Evolutionary conservation across 2,329 filamentous ascomycete species (phyloP), one percentile per base, ranked within the genome.

Genomic region (Trichoderma simmonsii): DNA sequence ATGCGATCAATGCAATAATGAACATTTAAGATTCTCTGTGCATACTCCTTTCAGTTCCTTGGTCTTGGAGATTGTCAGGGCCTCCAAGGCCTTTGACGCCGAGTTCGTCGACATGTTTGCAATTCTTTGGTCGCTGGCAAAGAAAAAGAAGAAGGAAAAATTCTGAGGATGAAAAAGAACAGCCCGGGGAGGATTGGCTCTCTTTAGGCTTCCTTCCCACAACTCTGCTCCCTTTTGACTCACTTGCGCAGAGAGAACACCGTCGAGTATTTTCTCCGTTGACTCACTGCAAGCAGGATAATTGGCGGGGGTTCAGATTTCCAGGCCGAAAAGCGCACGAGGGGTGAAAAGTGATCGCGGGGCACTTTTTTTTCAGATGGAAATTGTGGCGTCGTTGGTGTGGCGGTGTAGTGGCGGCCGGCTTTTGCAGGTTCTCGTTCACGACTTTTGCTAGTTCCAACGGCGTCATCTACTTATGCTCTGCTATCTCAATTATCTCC

Each of bases 11-110:
- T 0, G 54, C 28, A 28, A 18, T 0, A 57, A 66, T 51, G 43
- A 6, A 9, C 7, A 18, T 56, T 4, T n/a, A n/a, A 26, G 4
- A 57, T 4, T 12, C 15, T 69, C 74, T 51, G 2, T 4, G 82
- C 85, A 71, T 82, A 85, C 86, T 73, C 87, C 87, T 80, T 88
- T 89, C 78, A 89, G 82, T 81, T 89, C 87, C 81, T 89, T 89
- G 71, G 86, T 89, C 80, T 88, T 89, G 80, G 86, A 88, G 76
- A 88, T 82, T 72, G 83, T 81, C 72, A 87, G 81, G 74, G 80
- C 81, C 79, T 87, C 86, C 80, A 88, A 82, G 78, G 85, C 85
- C 79, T 86, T 82, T 76, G 83, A 79, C 71, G 82, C 80, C 43
- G 81, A 74, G 65, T 77, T 79, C 74, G 80, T 77, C 75, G 85